These are phyloP conservation scores for Rheum nobile DNA, from an alignment of 148 eudicot species.

Conservation along the genomic window DNA sequence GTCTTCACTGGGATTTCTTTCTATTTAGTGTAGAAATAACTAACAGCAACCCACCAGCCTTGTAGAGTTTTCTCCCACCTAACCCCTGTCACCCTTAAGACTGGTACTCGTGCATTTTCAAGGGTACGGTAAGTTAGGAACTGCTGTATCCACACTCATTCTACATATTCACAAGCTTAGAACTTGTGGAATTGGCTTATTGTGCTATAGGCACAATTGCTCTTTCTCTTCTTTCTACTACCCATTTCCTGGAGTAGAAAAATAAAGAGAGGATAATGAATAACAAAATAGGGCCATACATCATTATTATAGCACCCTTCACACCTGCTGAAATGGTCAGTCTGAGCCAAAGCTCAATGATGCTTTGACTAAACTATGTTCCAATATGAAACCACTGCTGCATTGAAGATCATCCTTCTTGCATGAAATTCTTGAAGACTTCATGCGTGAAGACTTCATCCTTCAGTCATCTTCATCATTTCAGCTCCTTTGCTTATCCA, in stretches of 20 bases:
- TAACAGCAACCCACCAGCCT: neutral
- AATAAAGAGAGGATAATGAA: neutral
- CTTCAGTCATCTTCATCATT: neutral
- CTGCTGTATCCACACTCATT: neutral
- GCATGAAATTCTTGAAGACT: neutral
- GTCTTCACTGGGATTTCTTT: neutral
- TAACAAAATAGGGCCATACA: neutral
- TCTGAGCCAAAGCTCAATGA: conserved; percentile 5
- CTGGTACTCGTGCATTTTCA: neutral
- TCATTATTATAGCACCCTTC: conserved; percentile 7
- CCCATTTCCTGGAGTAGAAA: neutral
- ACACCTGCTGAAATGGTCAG: conserved; percentile 1
- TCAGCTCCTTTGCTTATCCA: neutral
- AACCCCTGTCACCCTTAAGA: neutral
- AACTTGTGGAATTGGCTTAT: neutral
- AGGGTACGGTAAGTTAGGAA: neutral
- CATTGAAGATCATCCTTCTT: neutral
- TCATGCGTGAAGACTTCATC: too few species aligned
- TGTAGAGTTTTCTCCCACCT: neutral
- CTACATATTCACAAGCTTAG: neutral
- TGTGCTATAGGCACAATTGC: neutral
- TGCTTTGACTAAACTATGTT: neutral
- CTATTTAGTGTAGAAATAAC: neutral
- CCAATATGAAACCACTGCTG: neutral
- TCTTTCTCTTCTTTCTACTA: neutral